Base-by-base conservation (phyloP, 2,329 filamentous ascomycete species). In the Alternaria rosae region DNA sequence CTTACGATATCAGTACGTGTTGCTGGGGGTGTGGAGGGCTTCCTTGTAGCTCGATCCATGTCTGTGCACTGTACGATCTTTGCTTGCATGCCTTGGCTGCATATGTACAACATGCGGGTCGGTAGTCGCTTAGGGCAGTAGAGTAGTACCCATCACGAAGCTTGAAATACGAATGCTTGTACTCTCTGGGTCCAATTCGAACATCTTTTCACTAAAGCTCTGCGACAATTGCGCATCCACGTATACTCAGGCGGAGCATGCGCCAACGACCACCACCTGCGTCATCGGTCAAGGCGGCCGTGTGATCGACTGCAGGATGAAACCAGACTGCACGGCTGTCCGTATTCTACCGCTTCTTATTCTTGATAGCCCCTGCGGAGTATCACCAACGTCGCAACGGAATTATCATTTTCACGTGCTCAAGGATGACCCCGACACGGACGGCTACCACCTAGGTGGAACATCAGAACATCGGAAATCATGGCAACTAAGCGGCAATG, bases 51-150 rank as follows among this genome's bases (percentile, higher is more conserved):
- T 25, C 25, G 52, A 30, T 44, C 48, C 51, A 35, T 35, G 57
- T 59, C 61, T 66, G 63, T 64, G 61, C 54, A 48, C 42, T 26
- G 32, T 41, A 42, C 53, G 43, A 56, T 35, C 42, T 23, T 45
- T 32, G 32, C 48, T 41, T 54, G 57, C 58, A 51, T 30, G 52
- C 23, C 62, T 64, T 69, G 57, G 64, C 64, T 69, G 64, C 57
- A 68, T 67, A 67, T 65, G 64, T 67, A 67, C 54, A 60, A 57
- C 57, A 61, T 67, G 62, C 60, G 57, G 60, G 45, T 51, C 50
- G 55, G 42, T 55, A 54, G 45, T 57, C 61, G 61, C 52, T 47
- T 51, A 59, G 32, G 20, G 35, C 25, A 48, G 59, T 47, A 52
- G 42, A n/a, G 43, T 35, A 41, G 47, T 43, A 26, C 53, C 21